These are phyloP conservation scores for Lycium barbarum DNA, from an alignment of 257 asterid species.

Conservation along the genomic window DNA sequence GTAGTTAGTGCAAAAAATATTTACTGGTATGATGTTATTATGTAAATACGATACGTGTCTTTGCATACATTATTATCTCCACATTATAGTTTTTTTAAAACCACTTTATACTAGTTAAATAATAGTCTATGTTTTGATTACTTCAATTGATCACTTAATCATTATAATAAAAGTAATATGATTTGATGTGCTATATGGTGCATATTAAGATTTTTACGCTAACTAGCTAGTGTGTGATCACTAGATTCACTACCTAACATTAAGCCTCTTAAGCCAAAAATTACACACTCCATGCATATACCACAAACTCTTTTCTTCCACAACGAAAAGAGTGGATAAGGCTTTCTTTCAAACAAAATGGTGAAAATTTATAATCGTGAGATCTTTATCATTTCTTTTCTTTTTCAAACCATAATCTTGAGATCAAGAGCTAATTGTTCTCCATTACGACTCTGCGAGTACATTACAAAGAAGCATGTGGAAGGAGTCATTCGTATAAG, in stretches of 20 bases:
- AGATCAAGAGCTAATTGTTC: background rate
- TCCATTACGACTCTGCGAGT: background rate
- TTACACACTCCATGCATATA: background rate
- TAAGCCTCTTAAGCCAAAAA: too few relatives aligned
- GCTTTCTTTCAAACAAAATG: background rate
- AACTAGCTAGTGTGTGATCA: background rate
- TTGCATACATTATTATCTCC: background rate
- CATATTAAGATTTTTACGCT: too few relatives aligned
- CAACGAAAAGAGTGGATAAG: background rate
- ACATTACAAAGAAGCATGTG: background rate
- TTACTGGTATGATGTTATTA: too few relatives aligned
- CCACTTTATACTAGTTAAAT: background rate
- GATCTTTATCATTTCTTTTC: background rate
- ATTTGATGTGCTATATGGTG: too few relatives aligned
- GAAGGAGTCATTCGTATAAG: background rate
- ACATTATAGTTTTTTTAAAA: background rate
- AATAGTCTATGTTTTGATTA: background rate
- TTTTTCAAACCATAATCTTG: background rate
- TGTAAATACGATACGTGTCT: background rate
- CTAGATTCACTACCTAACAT: background rate
- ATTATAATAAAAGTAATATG: too few relatives aligned
- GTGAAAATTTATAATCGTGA: background rate
- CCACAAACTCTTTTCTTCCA: background rate
- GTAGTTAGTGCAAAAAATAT: too few relatives aligned
- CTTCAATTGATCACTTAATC: background rate